Conservation (phyloP, 2,329 filamentous ascomycete genomes). For the Macroventuria anomochaeta region DNA sequence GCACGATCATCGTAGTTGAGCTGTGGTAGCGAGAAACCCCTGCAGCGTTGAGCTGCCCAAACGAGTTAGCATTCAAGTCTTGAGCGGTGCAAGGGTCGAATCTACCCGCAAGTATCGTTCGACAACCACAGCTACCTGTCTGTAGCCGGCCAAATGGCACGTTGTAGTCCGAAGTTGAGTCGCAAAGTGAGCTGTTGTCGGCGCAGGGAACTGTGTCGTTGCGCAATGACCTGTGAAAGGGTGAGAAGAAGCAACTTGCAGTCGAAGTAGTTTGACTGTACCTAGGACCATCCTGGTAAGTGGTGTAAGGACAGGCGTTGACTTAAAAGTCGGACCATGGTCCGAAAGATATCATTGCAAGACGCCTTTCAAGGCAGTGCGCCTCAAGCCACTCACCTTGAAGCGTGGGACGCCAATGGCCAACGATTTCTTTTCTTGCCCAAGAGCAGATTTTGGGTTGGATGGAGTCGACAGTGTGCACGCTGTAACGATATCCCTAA, state of each 20-base stretch:
- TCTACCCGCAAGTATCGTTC: conserved; percentile 7
- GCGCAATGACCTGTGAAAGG: not conserved
- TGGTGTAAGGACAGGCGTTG: conserved; percentile 7
- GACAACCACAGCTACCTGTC: not conserved
- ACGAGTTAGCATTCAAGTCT: not conserved
- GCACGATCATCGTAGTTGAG: not conserved
- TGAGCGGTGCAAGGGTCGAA: not conserved
- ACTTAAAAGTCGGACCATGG: conserved; percentile 8
- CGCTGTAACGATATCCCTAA: not conserved
- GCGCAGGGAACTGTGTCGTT: not conserved
- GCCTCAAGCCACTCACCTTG: not conserved
- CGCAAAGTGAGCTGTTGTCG: not conserved
- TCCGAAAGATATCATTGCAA: conserved; percentile 3
- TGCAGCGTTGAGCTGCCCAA: not conserved
- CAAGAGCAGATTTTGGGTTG: conserved; percentile 2
- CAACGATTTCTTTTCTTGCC: conserved; percentile 9
- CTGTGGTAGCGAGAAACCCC: no score
- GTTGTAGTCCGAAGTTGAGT: not conserved
- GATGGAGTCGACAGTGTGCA: not conserved
- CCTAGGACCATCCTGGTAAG: conserved; percentile 2
- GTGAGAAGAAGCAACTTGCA: not conserved
- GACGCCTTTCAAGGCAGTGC: not conserved
- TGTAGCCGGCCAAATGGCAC: not conserved
- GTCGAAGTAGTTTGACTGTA: conserved; percentile 1
- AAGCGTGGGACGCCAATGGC: not conserved